phyloP scores from a whole-genome alignment of 176 grass and related monocot genomes.

The Oryza coarctata region DNA sequence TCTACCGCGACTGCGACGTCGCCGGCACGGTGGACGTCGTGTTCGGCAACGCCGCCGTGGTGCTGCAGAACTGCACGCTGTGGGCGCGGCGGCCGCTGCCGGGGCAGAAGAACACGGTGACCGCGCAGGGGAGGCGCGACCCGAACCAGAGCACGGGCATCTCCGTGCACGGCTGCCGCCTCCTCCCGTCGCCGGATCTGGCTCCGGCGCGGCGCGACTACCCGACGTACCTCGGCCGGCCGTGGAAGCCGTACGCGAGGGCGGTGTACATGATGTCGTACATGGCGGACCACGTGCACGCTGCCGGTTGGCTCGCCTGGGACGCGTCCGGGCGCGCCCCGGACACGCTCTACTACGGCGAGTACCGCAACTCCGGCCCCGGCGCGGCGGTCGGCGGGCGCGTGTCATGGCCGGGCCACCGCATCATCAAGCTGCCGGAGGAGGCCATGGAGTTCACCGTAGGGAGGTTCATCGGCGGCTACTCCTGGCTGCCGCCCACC shows the following conservation, averaged over 20 bases:
- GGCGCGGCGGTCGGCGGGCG: slow-evolving; percentile 40
- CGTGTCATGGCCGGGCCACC: slow-evolving; percentile 47
- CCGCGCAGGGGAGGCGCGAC: slow-evolving; percentile 52
- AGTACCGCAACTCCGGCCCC: slow-evolving; percentile 67
- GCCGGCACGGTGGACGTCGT: slow-evolving; percentile 68
- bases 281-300: slow-evolving; percentile 55
- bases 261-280: slow-evolving; percentile 60
- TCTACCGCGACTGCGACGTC: slow-evolving; percentile 67
- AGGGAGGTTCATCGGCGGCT: slow-evolving; percentile 44
- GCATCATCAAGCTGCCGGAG: slow-evolving; percentile 46
- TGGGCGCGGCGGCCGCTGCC: slow-evolving; percentile 50
- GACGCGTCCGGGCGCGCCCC: slow-evolving; percentile 39
- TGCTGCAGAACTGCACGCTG: slow-evolving; percentile 76
- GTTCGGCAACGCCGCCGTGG: slow-evolving; percentile 71
- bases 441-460: slow-evolving; percentile 76
- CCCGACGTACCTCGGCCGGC: slow-evolving; percentile 62
- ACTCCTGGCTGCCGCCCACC: slow-evolving; percentile 57
- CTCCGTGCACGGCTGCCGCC: slow-evolving; percentile 55
- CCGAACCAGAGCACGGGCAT: slow-evolving; percentile 75
- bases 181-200: slow-evolving; percentile 38
- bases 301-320: slow-evolving; percentile 65
- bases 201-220: slow-evolving; percentile 8
- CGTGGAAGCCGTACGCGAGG: slow-evolving; percentile 64
- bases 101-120: slow-evolving; percentile 64
- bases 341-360: slow-evolving; percentile 70